Percentiles rank a stretch among this genome's conserved stretches.
Evolutionary conservation across 2,329 filamentous ascomycete genomes (phyloP).

Genomic region (Pseudonectria foliicola): DNA sequence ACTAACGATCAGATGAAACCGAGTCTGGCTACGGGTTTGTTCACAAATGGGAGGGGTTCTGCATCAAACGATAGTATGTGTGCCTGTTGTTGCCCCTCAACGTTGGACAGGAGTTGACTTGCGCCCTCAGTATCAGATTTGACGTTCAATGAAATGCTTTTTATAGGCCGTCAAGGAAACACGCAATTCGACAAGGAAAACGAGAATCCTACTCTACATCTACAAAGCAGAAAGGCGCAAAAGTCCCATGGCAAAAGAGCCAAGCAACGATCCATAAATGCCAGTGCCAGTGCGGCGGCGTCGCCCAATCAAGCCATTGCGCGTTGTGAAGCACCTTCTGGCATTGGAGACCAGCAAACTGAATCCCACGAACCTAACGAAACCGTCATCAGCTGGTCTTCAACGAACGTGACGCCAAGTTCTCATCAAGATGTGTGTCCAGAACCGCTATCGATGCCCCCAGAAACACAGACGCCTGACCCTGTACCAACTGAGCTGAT

Average conservation of each 20-base stretch:
- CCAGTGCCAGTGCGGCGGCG: too few relatives aligned
- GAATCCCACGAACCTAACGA: too few relatives aligned
- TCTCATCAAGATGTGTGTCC: neutral
- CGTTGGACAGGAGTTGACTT: neutral
- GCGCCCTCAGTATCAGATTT: constrained; percentile 42
- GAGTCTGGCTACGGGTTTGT: constrained; percentile 25
- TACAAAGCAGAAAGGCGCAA: constrained; percentile 19
- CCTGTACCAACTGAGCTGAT: constrained; percentile 9
- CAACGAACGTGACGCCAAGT: neutral
- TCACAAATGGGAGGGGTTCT: constrained; percentile 26
- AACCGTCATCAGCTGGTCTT: constrained; percentile 1
- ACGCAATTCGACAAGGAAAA: neutral
- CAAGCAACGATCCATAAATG: neutral
- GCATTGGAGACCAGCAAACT: too few relatives aligned
- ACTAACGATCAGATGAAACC: constrained; percentile 24
- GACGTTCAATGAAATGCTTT: constrained; percentile 44
- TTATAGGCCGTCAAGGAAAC: constrained; percentile 21
- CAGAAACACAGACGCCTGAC: neutral
- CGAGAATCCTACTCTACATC: neutral
- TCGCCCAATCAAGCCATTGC: too few relatives aligned
- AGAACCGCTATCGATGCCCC: neutral
- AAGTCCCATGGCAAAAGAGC: neutral
- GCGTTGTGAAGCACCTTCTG: too few relatives aligned
- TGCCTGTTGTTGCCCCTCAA: neutral
- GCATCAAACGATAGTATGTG: constrained; percentile 12